Base-by-base conservation (phyloP, 805 yeast genomes). In the Candida saitoana region DNA sequence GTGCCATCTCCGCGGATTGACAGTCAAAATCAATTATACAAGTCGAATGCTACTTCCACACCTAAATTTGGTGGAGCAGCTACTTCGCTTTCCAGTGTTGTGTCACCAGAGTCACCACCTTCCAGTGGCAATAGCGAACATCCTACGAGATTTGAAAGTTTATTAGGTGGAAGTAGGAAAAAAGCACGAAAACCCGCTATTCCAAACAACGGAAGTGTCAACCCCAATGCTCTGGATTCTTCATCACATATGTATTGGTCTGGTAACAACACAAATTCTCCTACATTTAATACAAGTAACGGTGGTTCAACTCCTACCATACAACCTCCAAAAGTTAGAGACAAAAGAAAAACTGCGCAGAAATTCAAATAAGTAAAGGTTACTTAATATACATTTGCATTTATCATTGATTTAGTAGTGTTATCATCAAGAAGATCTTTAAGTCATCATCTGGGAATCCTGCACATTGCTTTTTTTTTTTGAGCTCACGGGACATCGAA, bases 151-250 rank as follows among this genome's bases (percentile, higher is more conserved):
- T 53, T 62, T 27, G 67, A 62, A 37, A 51, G 48, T 32, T 41
- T 62, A 14, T 42, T 62, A 7, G 60, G 64, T 3, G 52, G 55
- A 6, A 52, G 49, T 22, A 62, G 60, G 43, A 57, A 58, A 45
- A 54, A 53, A 36, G 36, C 50, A 6, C 55, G 51, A 39, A 50
- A 46, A 32, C 34, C 48, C 7, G 42, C 40, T 18, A 52, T 34
- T 5, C n/a, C 38, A 41, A 29, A 38, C 16, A n/a, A 22, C 12
- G 31, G 31, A 14, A 12, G 5, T 11, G 12, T 5, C n/a, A 36
- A 12, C 18, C n/a, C 16, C 5, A 36, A 44, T 27, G 45, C 57
- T 3, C 50, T 57, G 5, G 49, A 44, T 36, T 25, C 41, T 8
- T 39, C 51, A 17, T 34, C 41, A 19, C 42, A 40, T 27, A 18